Conservation (phyloP, 176 grass and related monocot species). For the Eleusine coracana region DNA sequence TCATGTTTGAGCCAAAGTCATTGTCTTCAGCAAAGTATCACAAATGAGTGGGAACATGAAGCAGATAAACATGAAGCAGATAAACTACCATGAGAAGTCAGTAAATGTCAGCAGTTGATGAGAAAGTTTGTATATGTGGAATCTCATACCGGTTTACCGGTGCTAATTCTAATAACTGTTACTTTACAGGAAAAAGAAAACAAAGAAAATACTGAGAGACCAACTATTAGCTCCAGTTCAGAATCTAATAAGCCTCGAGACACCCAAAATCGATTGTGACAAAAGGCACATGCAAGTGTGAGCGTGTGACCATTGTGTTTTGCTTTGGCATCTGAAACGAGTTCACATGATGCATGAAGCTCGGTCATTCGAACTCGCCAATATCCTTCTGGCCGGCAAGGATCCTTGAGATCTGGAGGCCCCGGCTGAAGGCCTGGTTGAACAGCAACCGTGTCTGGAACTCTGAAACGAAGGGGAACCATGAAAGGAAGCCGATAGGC, state of each 20-base stretch:
- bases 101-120: too few relatives aligned
- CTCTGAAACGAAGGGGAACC: slow-evolving; percentile 98
- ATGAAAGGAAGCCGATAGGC: slow-evolving; percentile 81
- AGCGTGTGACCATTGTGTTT: background rate
- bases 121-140: too few relatives aligned
- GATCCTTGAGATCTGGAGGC: slow-evolving; percentile 93
- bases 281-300: background rate
- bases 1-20: too few relatives aligned
- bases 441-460: slow-evolving; percentile 94
- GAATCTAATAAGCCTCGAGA: background rate
- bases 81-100: too few relatives aligned
- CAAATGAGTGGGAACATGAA: background rate
- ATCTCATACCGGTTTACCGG: too few relatives aligned
- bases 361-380: slow-evolving; percentile 20
- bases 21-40: background rate
- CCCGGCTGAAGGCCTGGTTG: slow-evolving; percentile 95
- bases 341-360: background rate
- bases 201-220: background rate
- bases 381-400: slow-evolving; percentile 70
- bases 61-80: background rate
- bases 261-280: slow-evolving; percentile 10
- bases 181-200: background rate
- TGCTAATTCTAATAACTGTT: background rate
- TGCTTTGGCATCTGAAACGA: background rate
- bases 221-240: background rate